phyloP scores from a whole-genome alignment of 75 land plant species.

The Pinus albicaulis region DNA sequence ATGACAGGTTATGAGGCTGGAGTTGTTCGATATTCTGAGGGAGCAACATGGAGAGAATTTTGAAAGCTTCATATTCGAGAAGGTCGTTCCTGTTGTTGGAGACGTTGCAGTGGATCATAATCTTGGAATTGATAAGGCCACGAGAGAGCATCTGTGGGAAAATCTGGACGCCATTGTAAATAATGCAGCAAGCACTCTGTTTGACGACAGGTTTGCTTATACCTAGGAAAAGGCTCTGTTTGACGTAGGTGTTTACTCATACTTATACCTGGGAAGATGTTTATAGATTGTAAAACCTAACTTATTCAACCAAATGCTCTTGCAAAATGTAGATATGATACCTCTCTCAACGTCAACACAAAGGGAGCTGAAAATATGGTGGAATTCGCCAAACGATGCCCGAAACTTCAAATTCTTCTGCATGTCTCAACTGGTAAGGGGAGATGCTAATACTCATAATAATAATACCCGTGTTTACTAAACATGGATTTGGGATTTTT shows the following conservation, averaged over 20 bases:
- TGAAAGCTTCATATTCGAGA: constrained; percentile 28
- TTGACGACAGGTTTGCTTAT: constrained; percentile 24
- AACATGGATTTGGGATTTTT: too few species aligned
- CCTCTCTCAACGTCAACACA: constrained; percentile 55
- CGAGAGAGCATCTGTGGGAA: constrained; percentile 9
- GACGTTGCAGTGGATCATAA: constrained; percentile 15
- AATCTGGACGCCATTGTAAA: constrained; percentile 33
- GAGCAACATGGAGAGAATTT: constrained; percentile 38
- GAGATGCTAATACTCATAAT: too few species aligned
- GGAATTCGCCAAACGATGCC: constrained; percentile 62
- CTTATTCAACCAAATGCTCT: neutral
- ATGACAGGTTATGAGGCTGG: neutral
- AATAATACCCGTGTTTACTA: too few species aligned
- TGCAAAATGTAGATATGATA: constrained; percentile 57
- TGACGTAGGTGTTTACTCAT: too few species aligned
- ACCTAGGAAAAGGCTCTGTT: too few species aligned
- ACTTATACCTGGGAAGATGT: neutral
- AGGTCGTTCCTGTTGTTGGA: constrained; percentile 30
- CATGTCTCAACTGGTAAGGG: constrained; percentile 85
- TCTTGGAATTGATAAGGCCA: constrained; percentile 18
- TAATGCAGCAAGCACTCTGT: constrained; percentile 31
- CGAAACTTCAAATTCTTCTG: constrained; percentile 48
- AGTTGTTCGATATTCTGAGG: constrained; percentile 50
- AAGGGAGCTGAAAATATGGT: constrained; percentile 57
- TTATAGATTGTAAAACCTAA: neutral